These are phyloP conservation scores for Gracilaria caudata DNA, from an alignment of 23 red algal species.

Conservation along the genomic window DNA sequence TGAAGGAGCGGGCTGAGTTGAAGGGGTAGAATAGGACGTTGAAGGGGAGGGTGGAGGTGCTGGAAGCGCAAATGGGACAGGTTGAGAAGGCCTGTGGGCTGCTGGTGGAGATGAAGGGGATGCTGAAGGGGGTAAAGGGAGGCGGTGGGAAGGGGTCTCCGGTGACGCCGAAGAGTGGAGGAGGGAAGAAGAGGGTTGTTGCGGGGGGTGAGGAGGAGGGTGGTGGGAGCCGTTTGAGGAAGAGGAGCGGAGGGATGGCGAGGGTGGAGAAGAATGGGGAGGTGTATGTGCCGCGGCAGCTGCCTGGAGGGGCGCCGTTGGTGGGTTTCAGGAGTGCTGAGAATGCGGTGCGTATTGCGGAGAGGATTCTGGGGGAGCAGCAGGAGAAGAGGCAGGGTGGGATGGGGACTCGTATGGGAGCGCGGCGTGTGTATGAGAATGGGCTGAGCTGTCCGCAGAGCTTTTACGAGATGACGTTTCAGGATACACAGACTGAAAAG, in stretches of 20 bases:
- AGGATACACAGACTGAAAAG: constrained; percentile 10
- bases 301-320: constrained; percentile 4
- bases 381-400: background rate
- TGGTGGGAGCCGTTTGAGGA: constrained; percentile 21
- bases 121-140: background rate
- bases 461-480: constrained; percentile 20
- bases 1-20: background rate
- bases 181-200: background rate
- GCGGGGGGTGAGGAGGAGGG: constrained; percentile 2
- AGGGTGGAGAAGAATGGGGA: constrained; percentile 8
- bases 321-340: constrained; percentile 12
- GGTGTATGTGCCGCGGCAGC: background rate
- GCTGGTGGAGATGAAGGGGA: constrained; percentile 29
- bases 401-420: constrained; percentile 8
- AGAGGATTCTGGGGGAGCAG: constrained; percentile 8
- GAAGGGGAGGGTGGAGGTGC: constrained; percentile 24
- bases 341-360: background rate
- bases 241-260: constrained; percentile 11
- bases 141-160: constrained; percentile 3
- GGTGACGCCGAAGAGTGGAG: background rate
- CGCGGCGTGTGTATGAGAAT: constrained; percentile 20
- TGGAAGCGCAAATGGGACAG: constrained; percentile 11
- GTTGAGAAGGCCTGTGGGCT: constrained; percentile 4
- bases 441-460: background rate
- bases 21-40: background rate